Evolutionary conservation across 2,329 filamentous ascomycete species (phyloP), one percentile per base, ranked within the genome.

Genomic region (Colletotrichum brevisporum): DNA sequence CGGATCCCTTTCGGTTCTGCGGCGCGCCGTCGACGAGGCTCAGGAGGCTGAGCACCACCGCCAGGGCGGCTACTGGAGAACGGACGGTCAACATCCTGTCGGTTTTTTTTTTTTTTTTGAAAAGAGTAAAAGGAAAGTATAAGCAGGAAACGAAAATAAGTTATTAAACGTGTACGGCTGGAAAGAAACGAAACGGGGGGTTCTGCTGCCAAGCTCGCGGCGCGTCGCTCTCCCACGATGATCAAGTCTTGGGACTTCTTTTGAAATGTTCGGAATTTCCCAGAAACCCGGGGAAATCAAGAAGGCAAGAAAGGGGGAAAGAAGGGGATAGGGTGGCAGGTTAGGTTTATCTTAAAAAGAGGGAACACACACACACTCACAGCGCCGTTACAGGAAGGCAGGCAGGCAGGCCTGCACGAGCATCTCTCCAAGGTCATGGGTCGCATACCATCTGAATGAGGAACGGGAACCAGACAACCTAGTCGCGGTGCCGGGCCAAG

Each of bases 11-110:
- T 18, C 70, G 64, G 52, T 72, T 70, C 27, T 67, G 70, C n/a
- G 70, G 70, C 52, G 70, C 68, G 21, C 56, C 70, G 31, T 57
- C 24, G 36, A 52, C 65, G 53, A 71, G 12, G 53, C 63, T 68
- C 57, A 70, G 55, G 5, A 72, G 45, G 52, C 60, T 47, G 48
- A 72, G 68, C 52, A 71, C 59, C 26, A 70, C 60, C 56, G 62
- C 51, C 12, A 72, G 58, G 24, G 68, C 68, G 56, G 68, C 60
- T 24, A 67, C 41, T 26, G 55, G 62, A 13, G 64, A 71, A 43
- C 64, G 64, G 60, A 69, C 27, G 63, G 64, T 71, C 68, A 69
- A 71, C 70, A 72, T 72, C 67, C 58, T 71, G 63, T 39, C 6
- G 2, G 26, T 48, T 48, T 8, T n/a, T n/a, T n/a, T n/a, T n/a